Evolutionary conservation across 176 grass and related monocot species (phyloP), one percentile per base, ranked within the genome.

Genomic region (Avena sativa): DNA sequence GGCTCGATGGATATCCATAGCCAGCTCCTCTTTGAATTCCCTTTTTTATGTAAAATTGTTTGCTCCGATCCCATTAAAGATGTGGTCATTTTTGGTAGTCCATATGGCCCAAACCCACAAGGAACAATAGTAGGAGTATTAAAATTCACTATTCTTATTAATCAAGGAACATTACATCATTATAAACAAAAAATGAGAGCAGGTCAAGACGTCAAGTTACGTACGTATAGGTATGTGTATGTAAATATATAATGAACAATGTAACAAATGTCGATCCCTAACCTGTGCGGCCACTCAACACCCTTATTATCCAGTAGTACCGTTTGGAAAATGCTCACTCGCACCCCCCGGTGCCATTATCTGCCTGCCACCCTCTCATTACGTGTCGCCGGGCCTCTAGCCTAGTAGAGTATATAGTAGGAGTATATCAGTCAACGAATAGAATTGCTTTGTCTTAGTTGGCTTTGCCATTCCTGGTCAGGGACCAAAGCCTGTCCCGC

Each of bases 401-500:
- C 53, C 90, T 91, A 76, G 74, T 88, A 9, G 69, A 72, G 47
- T 50, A 15, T 50, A 25, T 75, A 87, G 55, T 28, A 28, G 28
- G 28, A 28, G 28, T 79, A 68, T 85, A 75, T 57, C 59, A 91
- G 86, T 87, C 69, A 76, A 71, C 58, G 55, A 79, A 57, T 57
- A 30, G 14, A 52, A 57, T 56, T 57, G 20, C 50, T 44, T 85
- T 77, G 83, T 14, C 65, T 85, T 66, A 65, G 66, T 74, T 86
- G 49, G 48, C 51, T 74, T 85, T 47, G 65, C 80, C 66, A 62
- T 46, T 66, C 25, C 43, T 81, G 59, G 44, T 91, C 79, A 98
- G 38, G 93, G 90, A 89, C 94, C 90, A 87, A 94, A 98, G 17
- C 70, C 88, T 52, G 84, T 76, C 56, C 92, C 96, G 61, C 79